phyloP scores from a whole-genome alignment of 2,329 filamentous ascomycete species.

The Zymoseptoria pseudotritici region DNA sequence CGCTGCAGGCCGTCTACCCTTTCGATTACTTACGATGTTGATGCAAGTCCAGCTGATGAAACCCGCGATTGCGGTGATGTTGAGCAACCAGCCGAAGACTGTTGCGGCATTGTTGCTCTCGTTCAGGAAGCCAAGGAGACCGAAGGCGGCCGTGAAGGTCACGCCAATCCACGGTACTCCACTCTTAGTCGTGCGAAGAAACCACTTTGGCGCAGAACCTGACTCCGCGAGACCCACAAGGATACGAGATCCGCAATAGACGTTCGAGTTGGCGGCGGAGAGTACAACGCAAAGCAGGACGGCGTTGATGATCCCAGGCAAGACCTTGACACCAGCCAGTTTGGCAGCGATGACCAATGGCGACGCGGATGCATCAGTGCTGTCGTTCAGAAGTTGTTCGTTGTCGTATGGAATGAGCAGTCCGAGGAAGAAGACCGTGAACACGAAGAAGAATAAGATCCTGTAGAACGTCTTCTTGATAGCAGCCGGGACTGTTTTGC shows the following conservation, averaged over 20 bases:
- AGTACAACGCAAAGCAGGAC: slow-evolving; percentile 62
- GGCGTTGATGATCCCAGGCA: slow-evolving; percentile 63
- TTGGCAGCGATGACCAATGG: slow-evolving; percentile 62
- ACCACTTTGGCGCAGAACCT: slow-evolving; percentile 44
- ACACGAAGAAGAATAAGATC: slow-evolving; percentile 32
- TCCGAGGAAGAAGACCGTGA: slow-evolving; percentile 31
- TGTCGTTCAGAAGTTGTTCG: slow-evolving; percentile 30
- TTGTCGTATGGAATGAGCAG: slow-evolving; percentile 31
- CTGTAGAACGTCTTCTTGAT: slow-evolving; percentile 33
- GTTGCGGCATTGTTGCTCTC: slow-evolving; percentile 60
- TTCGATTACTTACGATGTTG: no score
- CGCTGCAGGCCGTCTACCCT: no score
- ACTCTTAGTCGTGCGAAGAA: slow-evolving; percentile 50
- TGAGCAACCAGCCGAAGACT: slow-evolving; percentile 68
- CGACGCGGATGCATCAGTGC: slow-evolving; percentile 43
- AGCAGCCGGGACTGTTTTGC: slow-evolving; percentile 36
- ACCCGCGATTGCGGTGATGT: slow-evolving; percentile 64
- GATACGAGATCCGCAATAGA: slow-evolving; percentile 61
- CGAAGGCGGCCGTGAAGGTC: slow-evolving; percentile 55
- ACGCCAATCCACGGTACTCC: slow-evolving; percentile 74
- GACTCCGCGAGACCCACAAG: slow-evolving; percentile 61
- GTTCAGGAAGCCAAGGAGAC: slow-evolving; percentile 66
- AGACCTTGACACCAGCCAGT: slow-evolving; percentile 51
- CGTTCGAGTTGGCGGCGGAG: slow-evolving; percentile 61
- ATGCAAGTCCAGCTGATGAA: slow-evolving; percentile 66